phyloP scores from a whole-genome alignment of 2,329 filamentous ascomycete species.

The Trichoderma cornu-damae region DNA sequence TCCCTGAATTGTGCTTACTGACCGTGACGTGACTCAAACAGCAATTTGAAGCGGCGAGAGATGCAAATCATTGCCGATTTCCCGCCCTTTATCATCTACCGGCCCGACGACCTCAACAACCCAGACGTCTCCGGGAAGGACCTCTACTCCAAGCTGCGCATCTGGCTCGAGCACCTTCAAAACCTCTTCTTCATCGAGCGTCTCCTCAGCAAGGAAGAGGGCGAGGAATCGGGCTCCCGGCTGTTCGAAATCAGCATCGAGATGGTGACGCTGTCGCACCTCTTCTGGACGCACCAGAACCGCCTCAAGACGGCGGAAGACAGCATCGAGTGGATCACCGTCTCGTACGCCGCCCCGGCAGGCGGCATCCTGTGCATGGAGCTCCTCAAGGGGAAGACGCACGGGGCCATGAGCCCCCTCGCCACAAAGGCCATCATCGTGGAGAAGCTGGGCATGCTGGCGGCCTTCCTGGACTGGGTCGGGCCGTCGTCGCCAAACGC shows the following conservation, averaged over 20 bases:
- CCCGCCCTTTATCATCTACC: constrained; percentile 13
- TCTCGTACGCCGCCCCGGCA: constrained; percentile 44
- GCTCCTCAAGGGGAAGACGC: constrained; percentile 33
- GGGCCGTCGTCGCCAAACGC: constrained; percentile 42
- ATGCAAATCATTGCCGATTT: constrained; percentile 14
- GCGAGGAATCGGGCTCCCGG: constrained; percentile 34
- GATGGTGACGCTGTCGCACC: constrained; percentile 40
- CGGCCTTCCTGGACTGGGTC: constrained; percentile 46
- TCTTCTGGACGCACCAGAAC: constrained; percentile 45
- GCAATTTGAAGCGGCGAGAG: constrained; percentile 7
- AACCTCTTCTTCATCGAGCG: constrained; percentile 55
- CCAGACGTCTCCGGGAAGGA: constrained; percentile 36
- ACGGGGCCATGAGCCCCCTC: constrained; percentile 23
- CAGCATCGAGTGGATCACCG: constrained; percentile 45
- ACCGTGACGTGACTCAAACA: neutral
- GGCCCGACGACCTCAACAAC: constrained; percentile 40
- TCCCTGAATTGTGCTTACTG: too few species aligned
- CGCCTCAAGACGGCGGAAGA: constrained; percentile 35
- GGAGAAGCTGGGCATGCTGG: constrained; percentile 45
- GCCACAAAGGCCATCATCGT: constrained; percentile 42
- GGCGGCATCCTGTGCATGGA: constrained; percentile 46
- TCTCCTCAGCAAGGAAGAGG: constrained; percentile 42
- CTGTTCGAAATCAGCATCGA: constrained; percentile 40
- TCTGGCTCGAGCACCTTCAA: constrained; percentile 47
- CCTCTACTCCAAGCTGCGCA: constrained; percentile 42